Evolutionary conservation across 2,329 filamentous ascomycete genomes (phyloP).

Genomic region (Atkinsonella texensis): DNA sequence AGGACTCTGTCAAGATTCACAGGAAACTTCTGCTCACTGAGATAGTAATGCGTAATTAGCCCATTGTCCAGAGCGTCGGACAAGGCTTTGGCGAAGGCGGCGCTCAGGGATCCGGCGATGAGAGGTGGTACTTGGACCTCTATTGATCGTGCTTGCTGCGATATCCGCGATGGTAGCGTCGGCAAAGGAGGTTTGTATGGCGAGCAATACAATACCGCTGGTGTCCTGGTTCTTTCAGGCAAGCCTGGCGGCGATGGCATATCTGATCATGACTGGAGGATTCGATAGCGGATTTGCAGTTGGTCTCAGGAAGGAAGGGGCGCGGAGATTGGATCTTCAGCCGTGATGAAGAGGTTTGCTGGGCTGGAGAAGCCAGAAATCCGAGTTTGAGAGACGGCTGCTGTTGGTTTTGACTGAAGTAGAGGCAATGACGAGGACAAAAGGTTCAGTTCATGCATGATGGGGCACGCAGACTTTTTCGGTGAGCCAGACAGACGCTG

Average conservation of each 20-base stretch:
- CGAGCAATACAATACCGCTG: constrained; percentile 8
- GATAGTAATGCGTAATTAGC: constrained; percentile 26
- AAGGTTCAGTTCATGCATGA: background rate
- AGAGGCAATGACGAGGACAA: background rate
- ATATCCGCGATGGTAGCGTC: constrained; percentile 16
- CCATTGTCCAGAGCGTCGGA: constrained; percentile 23
- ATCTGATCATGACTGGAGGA: constrained; percentile 16
- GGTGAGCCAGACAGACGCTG: background rate
- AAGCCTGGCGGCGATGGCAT: constrained; percentile 17
- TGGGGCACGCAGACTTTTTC: background rate
- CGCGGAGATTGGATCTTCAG: background rate
- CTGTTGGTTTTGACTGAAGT: background rate
- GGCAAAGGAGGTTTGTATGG: constrained; percentile 24
- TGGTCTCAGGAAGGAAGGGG: background rate
- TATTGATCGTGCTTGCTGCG: constrained; percentile 17
- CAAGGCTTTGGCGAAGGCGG: constrained; percentile 23
- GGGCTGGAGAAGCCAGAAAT: background rate
- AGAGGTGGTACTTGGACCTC: constrained; percentile 24
- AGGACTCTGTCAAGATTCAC: constrained; percentile 24
- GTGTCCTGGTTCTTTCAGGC: constrained; percentile 15
- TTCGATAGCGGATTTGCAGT: background rate
- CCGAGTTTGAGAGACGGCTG: background rate
- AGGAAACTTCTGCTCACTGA: constrained; percentile 19
- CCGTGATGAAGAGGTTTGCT: background rate
- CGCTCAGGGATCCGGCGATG: constrained; percentile 22